Conservation (phyloP, 148 eudicot genomes). For the Spergularia bocconei region DNA sequence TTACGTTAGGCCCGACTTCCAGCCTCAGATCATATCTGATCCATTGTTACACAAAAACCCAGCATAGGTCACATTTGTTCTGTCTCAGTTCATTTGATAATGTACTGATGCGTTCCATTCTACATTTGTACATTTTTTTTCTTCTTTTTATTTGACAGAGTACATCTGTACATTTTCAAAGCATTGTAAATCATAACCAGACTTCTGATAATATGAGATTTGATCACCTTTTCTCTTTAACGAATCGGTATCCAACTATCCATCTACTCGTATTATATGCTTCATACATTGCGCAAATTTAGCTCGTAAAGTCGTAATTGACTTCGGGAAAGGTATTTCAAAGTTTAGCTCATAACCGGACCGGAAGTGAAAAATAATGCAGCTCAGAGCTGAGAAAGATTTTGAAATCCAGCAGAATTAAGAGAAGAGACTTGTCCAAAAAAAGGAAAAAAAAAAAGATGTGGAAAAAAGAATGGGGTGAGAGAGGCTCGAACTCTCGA, state of each 20-base stretch:
- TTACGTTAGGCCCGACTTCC: conserved; percentile 67
- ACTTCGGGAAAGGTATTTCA: neutral
- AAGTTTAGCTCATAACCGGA: too few species aligned
- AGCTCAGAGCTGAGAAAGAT: too few species aligned
- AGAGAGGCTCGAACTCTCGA: conserved; percentile 47
- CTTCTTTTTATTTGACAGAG: neutral
- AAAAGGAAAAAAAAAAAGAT: neutral
- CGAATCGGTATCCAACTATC: too few species aligned
- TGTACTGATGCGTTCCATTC: neutral
- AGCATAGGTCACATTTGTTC: conserved; percentile 4
- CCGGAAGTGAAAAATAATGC: too few species aligned
- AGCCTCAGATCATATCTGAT: conserved; percentile 85
- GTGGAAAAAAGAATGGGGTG: conserved; percentile 20
- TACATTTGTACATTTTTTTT: neutral
- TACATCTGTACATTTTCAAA: conserved; percentile 11
- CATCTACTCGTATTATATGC: too few species aligned
- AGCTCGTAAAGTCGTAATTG: neutral
- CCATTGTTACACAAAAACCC: conserved; percentile 61
- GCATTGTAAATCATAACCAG: conserved; percentile 1
- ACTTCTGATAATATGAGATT: neutral
- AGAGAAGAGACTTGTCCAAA: neutral
- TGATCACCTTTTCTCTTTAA: too few species aligned
- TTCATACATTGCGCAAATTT: neutral
- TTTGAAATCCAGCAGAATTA: neutral
- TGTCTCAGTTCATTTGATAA: too few species aligned